A percentile compares a stretch with the other conserved stretches of the same genome.
These are phyloP conservation scores for Pythium grandisporangium DNA, from an alignment of 352 stramenopile species.

Conservation along the genomic window DNA sequence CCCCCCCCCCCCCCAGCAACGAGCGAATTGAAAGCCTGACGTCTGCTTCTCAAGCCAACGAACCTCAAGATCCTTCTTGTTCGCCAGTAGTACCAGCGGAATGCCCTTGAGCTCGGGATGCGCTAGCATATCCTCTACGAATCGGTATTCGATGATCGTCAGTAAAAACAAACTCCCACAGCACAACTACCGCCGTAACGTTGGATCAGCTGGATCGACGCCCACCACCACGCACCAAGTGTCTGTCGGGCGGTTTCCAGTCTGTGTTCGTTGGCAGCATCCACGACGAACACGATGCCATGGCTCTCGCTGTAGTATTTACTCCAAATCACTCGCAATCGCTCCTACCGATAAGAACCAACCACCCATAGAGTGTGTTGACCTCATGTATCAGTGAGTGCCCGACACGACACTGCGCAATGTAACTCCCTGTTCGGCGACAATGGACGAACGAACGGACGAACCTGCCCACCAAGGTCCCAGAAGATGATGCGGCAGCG, in stretches of 20 bases:
- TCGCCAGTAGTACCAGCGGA: constrained; percentile 85
- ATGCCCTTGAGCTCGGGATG: constrained; percentile 72
- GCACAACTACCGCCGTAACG: background rate
- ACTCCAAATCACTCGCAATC: constrained; percentile 87
- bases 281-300: constrained; percentile 88
- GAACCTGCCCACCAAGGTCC: constrained; percentile 89
- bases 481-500: constrained; percentile 87
- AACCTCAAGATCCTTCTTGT: constrained; percentile 86
- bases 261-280: constrained; percentile 75
- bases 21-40: too few species aligned
- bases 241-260: constrained; percentile 87
- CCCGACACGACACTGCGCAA: too few species aligned
- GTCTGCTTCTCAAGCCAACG: background rate
- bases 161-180: background rate
- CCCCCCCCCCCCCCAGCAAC: too few species aligned
- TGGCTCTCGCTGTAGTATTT: constrained; percentile 93
- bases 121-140: constrained; percentile 65
- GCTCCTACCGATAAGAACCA: constrained; percentile 24
- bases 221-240: constrained; percentile 62
- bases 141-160: background rate
- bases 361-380: too few species aligned
- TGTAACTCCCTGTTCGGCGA: too few species aligned
- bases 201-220: too few species aligned
- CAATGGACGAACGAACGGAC: too few species aligned
- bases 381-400: background rate